Base-by-base conservation (phyloP, 352 stramenopile genomes). In the Globisporangium echinulatum region DNA sequence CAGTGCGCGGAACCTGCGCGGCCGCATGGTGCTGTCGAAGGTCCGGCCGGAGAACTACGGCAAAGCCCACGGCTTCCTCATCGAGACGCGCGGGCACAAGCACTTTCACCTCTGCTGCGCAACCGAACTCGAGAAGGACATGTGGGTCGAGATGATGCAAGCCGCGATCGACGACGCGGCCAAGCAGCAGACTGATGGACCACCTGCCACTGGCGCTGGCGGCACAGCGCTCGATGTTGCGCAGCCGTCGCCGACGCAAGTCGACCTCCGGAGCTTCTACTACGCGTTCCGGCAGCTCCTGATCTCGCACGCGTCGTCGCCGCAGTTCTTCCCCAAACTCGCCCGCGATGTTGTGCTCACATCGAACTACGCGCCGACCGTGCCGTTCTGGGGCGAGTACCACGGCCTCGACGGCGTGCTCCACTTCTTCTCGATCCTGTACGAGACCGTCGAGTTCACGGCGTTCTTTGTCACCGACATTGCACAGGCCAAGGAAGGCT, bases 111-210 rank as follows among this genome's bases (percentile, higher is more conserved):
- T 95, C 42, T 95, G 86, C 67, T 95, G 86, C 64, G 64, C 84
- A 7, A 93, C 84, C 7, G 86, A 94, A 61, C 65, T 95, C 36
- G 86, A 95, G 66, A 95, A 95, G 56, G 86, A 95, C 56, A 95
- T 94, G 86, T 95, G 86, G 86, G 77, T 95, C 54, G 86, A 95
- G 65, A 95, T 95, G 86, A 95, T 95, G 86, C 82, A 92, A 60
- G 84, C 86, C 8, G 86, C 86, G 10, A 90, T 95, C 64, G 86
- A 94, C 49, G 84, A 93, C 63, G 71, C 72, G 11, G 71, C 74
- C 49, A 73, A 71, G 58, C 64, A 75, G 66, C 62, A 65, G 48
- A 1, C 63, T 64, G 1, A 44, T 58, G 4, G 70, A 72, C 15
- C 43, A 61, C 25, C 25, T 33, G 25, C 25, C 25, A n/a, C 51